Base-by-base conservation (phyloP, 2,329 filamentous ascomycete genomes). In the Ophiostoma sp. region DNA sequence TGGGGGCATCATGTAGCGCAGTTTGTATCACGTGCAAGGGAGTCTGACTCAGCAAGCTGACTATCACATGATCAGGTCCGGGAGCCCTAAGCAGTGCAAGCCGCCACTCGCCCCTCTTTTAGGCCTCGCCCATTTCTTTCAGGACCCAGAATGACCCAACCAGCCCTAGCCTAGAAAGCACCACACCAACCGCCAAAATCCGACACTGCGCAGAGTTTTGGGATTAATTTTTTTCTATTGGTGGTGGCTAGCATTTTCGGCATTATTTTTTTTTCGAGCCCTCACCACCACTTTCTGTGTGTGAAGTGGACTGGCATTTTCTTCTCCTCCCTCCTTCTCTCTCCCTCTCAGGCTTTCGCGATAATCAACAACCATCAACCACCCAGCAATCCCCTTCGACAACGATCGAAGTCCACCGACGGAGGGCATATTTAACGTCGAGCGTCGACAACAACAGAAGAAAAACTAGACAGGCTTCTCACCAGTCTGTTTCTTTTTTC, bases 221-320 rank as follows among this genome's bases (percentile, higher is more conserved):
- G 39, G 71, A 64, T 70, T 28, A 52, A 52, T 73, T 63, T 70
- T 68, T 70, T 70, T 36, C 52, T 22, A 45, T 55, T 64, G 72
- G 71, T 50, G 71, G 52, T 73, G 66, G 42, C 39, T 12, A 39
- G 71, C 48, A 72, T 68, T 72, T 72, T 50, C 36, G 39, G 36
- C 12, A 69, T 74, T 64, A 71, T 74, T 74, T 76, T 74, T 75
- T 75, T 74, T 71, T 72, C 61, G 36, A 70, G 66, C 72, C 66
- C 72, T 64, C 42, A 48, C 66, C 66, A 52, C 66, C 66, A 70
- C 36, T 19, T 61, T 69, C 33, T 69, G 36, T 72, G 59, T 64
- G 52, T 61, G 57, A 50, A 72, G 31, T 36, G 50, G 64, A 61
- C 63, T 69, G 45, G 48, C 50, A 48, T 61, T 69, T 69, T 72